phyloP scores from a whole-genome alignment of 768 basidiomycete genomes.

The Rubroboletus satanas region DNA sequence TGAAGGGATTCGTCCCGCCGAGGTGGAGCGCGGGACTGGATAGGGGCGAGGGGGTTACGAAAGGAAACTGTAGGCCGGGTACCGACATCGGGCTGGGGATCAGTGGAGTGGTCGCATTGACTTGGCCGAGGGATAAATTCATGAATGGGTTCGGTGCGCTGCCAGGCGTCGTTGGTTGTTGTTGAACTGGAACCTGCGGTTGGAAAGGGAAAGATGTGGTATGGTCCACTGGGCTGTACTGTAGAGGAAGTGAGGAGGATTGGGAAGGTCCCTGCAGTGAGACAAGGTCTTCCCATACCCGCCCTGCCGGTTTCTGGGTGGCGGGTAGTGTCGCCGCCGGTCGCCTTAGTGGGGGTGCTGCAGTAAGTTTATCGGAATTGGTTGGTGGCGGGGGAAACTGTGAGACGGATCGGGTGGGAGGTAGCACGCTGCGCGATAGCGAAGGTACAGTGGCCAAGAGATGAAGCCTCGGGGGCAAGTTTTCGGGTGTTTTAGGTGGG shows the following conservation, averaged over 20 bases:
- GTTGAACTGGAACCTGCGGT: conserved; percentile 8
- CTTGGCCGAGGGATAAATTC: conserved; percentile 12
- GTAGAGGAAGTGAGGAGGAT: conserved; percentile 48
- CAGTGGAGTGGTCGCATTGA: background rate
- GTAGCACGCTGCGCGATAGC: conserved; percentile 9
- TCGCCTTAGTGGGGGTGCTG: conserved; percentile 3
- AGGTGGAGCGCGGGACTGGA: conserved; percentile 15
- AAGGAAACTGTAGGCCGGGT: conserved; percentile 2
- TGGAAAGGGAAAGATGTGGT: conserved; percentile 12
- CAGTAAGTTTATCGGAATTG: conserved; percentile 13
- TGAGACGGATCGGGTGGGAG: conserved; percentile 30
- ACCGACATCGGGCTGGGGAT: conserved; percentile 6
- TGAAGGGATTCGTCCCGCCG: conserved; percentile 20
- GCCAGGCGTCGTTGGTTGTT: conserved; percentile 1
- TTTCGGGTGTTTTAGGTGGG: conserved; percentile 28
- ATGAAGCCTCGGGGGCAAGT: conserved; percentile 20
- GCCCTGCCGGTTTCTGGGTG: conserved; percentile 22
- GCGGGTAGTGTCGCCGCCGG: conserved; percentile 10
- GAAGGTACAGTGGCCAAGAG: conserved; percentile 12
- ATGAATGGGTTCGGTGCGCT: conserved; percentile 19
- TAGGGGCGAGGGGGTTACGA: background rate
- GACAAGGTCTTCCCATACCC: conserved; percentile 58
- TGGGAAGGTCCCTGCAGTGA: conserved; percentile 41
- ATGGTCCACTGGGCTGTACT: conserved; percentile 16
- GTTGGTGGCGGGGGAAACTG: conserved; percentile 31